Percentiles rank a stretch among this genome's conserved stretches.
Evolutionary conservation across 2,329 filamentous ascomycete genomes (phyloP).

Genomic region (Colletotrichum agaves): DNA sequence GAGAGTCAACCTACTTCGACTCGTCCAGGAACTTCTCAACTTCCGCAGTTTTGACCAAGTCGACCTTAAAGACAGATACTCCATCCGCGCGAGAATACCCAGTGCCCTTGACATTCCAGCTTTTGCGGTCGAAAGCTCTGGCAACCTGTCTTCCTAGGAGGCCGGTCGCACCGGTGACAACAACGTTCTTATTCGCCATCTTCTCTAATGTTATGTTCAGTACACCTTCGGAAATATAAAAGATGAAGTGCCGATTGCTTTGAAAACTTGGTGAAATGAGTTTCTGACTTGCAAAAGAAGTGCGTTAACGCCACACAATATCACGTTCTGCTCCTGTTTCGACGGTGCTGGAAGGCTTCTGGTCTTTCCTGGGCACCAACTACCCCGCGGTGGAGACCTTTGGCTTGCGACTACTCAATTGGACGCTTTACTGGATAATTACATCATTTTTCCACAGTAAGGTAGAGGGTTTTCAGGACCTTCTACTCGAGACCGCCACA

Average conservation of each 20-base stretch:
- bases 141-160: conserved; percentile 84
- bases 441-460: conserved; percentile 27
- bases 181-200: conserved; percentile 62
- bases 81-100: conserved; percentile 80
- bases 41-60: conserved; percentile 59
- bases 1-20: conserved; percentile 59
- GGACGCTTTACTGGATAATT: conserved; percentile 26
- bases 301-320: not conserved
- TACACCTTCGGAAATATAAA: not conserved
- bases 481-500: too few relatives aligned
- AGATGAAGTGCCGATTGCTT: not conserved
- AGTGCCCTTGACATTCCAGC: conserved; percentile 78
- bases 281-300: not conserved
- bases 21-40: conserved; percentile 63
- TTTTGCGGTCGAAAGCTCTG: conserved; percentile 72
- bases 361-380: conserved; percentile 8
- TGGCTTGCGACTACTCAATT: conserved; percentile 25
- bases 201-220: not conserved
- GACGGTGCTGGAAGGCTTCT: conserved; percentile 29
- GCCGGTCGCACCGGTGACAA: conserved; percentile 87
- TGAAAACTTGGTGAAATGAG: too few relatives aligned
- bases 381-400: conserved; percentile 35
- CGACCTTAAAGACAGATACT: conserved; percentile 71
- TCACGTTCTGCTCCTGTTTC: not conserved
- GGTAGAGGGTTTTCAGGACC: not conserved